These are phyloP conservation scores for Ettlia oleoabundans DNA, from an alignment of 139 green algal species.

Conservation along the genomic window DNA sequence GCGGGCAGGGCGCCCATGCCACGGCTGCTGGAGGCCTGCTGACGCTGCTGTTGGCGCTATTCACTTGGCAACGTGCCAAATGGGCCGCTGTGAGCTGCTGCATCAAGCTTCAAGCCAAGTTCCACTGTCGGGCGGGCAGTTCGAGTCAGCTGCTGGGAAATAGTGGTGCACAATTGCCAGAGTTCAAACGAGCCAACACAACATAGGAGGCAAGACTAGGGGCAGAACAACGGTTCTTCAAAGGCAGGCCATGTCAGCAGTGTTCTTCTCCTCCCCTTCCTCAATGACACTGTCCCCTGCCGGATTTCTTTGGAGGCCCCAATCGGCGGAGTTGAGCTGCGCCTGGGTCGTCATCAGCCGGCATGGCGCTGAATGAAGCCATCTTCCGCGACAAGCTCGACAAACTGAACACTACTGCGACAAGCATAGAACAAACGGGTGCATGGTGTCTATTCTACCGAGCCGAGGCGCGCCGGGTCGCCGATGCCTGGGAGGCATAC, in stretches of 20 bases:
- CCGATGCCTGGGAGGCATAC: constrained; percentile 51
- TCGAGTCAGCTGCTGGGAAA: no score
- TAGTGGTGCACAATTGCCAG: no score
- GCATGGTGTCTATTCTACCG: constrained; percentile 53
- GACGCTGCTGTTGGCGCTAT: not conserved
- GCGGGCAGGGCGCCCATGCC: not conserved
- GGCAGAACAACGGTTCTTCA: no score
- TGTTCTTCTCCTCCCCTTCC: no score
- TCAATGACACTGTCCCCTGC: no score
- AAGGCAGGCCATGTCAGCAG: no score
- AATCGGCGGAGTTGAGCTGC: no score
- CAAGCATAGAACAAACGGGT: constrained; percentile 67
- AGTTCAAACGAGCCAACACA: no score
- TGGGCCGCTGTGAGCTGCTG: not conserved
- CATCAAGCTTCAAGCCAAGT: no score
- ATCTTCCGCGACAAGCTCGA: constrained; percentile 51
- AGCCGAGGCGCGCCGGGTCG: constrained; percentile 8
- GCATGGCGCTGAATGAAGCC: constrained; percentile 22
- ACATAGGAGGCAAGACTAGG: no score
- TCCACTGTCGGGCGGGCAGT: no score
- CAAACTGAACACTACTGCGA: constrained; percentile 65
- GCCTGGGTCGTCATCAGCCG: not conserved
- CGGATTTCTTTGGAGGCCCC: no score
- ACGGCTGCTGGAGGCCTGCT: not conserved
- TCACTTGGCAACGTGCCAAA: not conserved